Percentiles rank a stretch among this genome's conserved stretches.
Conservation (phyloP, 2,329 filamentous ascomycete genomes). For the Aspergillus melleus region DNA sequence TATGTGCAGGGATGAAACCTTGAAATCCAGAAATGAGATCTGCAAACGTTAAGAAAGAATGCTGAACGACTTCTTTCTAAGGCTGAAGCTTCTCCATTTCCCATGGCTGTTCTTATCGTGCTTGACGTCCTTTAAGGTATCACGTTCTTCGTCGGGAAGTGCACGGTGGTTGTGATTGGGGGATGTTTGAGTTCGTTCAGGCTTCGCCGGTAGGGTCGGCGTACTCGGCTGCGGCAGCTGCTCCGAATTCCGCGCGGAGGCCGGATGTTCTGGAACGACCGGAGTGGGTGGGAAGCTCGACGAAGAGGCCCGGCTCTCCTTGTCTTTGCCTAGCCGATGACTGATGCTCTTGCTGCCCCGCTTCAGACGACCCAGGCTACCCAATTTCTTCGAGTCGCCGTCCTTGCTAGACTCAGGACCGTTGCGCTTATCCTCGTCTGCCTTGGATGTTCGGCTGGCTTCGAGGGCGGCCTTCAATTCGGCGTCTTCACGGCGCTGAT, state of each 20-base stretch:
- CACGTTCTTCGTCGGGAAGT: constrained; percentile 20
- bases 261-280: constrained; percentile 19
- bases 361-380: constrained; percentile 64
- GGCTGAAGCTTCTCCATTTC: constrained; percentile 44
- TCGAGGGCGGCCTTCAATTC: constrained; percentile 66
- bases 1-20: constrained; percentile 27
- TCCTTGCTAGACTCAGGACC: constrained; percentile 34
- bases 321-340: constrained; percentile 59
- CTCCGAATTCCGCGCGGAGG: constrained; percentile 10
- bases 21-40: neutral
- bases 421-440: constrained; percentile 50
- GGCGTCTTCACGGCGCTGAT: constrained; percentile 55
- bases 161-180: constrained; percentile 10
- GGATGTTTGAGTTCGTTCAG: neutral
- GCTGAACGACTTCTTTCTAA: constrained; percentile 47
- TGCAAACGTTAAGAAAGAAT: constrained; percentile 24
- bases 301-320: constrained; percentile 34
- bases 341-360: constrained; percentile 77
- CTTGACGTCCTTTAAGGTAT: constrained; percentile 22
- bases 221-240: constrained; percentile 7
- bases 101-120: constrained; percentile 20
- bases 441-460: constrained; percentile 64
- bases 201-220: constrained; percentile 5
- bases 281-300: constrained; percentile 25
- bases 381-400: constrained; percentile 47